Evolutionary conservation across 495 filamentous ascomycete genomes (phyloP), one percentile per base, ranked within the genome.

Genomic region (Aspergillus hancockii): DNA sequence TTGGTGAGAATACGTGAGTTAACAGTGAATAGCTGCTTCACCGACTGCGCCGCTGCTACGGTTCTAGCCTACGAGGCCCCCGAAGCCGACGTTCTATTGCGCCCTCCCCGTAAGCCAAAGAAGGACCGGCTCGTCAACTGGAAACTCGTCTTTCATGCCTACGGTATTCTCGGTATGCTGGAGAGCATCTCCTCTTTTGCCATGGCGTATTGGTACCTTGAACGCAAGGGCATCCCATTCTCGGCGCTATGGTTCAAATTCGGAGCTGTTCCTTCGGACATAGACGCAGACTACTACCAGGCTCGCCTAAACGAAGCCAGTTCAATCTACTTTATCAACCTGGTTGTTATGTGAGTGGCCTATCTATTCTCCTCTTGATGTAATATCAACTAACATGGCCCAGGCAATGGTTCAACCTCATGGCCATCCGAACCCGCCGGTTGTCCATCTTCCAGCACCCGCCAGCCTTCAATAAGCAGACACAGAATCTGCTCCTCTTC

Each of bases 351-450:
- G 65, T 67, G 32, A 8, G 55, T 49, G 6, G 3, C 30, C 22
- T 16, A 19, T 19, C 34, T 43, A 19, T 4, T 52, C 4, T 18
- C 3, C 10, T 18, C 19, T 28, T 21, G 12, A n/a, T 18, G 16
- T n/a, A 25, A 28, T 4, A 5, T 28, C 12, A 4, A 34, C 22
- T 22, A 36, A 41, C 36, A 41, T 43, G 0, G 9, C 8, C 4
- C 21, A 84, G 81, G 74, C 88, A 90, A 81, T 88, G 82, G 75
- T 89, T 88, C 72, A 89, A 86, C 65, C 76, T 90, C 12, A 77
- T 90, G 54, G 80, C 79, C 6, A 74, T 87, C 6, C 82, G 88
- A 18, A 89, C 85, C 10, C 71, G 85, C 1, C 80, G 84, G n/a
- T 78, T 89, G 40, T 82, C 76, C 52, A 83, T 90, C 55, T 83